Evolutionary conservation across 176 grass and related monocot species (phyloP), one percentile per base, ranked within the genome.

Genomic region (Coix lacrymajobi): DNA sequence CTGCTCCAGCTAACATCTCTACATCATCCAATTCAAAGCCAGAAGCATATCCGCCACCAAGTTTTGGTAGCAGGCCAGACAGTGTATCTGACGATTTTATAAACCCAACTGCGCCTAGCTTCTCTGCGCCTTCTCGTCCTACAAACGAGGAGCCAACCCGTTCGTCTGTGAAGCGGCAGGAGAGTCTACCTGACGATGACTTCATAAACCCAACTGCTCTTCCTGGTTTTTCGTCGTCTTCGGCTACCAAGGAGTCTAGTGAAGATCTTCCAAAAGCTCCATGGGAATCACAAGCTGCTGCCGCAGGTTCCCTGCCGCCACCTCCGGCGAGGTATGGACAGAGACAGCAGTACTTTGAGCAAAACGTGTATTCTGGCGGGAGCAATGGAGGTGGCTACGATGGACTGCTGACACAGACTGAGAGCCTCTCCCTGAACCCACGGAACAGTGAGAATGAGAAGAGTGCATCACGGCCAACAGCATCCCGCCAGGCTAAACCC

Each of bases 311-410:
- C 54, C 78, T 98, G 31, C 96, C 96, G 0, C 96, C 92, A 6
- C 92, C 96, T 83, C 96, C 96, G 1, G 82, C 87, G 45, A 93
- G 90, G 37, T 87, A 98, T 70, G 96, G 91, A 20, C 92, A 95
- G 77, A 98, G 96, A 19, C 92, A 93, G 69, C 92, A 98, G 67
- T 98, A 81, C 39, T 95, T 98, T 84, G 86, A 93, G 56, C 89
- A 93, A 12, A 81, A 2, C 1, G 79, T 81, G 31, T 81, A 81
- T 14, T 81, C 89, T 24, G 84, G 86, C 48, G 92, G 88, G 75
- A 86, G 68, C 85, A 85, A 83, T 1, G 89, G 78, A 66, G 64
- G 61, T 15, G 83, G 85, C 38, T 90, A 84, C 16, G 69, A 98
- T 73, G 91, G 69, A 40, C 71, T 92, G 8, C 16, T 60, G 46